phyloP scores from a whole-genome alignment of 306 rosid genomes.

The Sechiopsis laciniata region DNA sequence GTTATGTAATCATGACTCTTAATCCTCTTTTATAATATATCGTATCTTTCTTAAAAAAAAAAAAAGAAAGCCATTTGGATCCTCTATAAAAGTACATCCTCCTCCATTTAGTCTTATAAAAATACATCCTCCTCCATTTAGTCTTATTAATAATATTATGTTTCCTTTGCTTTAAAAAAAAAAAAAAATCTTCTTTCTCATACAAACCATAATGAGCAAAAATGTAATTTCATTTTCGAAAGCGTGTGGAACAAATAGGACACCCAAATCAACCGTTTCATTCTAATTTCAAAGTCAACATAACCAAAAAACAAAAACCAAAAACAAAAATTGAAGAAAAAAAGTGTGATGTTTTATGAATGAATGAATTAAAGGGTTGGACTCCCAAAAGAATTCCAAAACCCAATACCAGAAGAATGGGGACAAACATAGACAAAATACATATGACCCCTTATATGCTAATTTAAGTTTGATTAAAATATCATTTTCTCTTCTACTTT shows the following conservation, averaged over 20 bases:
- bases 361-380: neutral
- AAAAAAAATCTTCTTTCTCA: no score
- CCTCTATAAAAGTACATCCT: no score
- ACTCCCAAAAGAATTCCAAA: slow-evolving; percentile 10
- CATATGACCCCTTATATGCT: neutral
- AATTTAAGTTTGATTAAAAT: neutral
- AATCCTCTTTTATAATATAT: no score
- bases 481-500: no score
- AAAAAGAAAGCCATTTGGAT: no score
- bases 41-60: no score
- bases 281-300: slow-evolving; percentile 19
- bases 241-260: neutral
- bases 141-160: no score
- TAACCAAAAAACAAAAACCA: neutral
- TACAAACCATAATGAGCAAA: slow-evolving; percentile 12
- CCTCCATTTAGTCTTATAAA: no score
- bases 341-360: neutral
- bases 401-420: slow-evolving; percentile 18
- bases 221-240: neutral
- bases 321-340: neutral
- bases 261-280: slow-evolving; percentile 7
- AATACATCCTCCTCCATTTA: no score
- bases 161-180: no score
- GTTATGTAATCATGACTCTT: no score
- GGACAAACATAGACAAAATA: neutral